These are phyloP conservation scores for Halophytophthora batemanensis DNA, from an alignment of 352 stramenopile species.

Conservation along the genomic window DNA sequence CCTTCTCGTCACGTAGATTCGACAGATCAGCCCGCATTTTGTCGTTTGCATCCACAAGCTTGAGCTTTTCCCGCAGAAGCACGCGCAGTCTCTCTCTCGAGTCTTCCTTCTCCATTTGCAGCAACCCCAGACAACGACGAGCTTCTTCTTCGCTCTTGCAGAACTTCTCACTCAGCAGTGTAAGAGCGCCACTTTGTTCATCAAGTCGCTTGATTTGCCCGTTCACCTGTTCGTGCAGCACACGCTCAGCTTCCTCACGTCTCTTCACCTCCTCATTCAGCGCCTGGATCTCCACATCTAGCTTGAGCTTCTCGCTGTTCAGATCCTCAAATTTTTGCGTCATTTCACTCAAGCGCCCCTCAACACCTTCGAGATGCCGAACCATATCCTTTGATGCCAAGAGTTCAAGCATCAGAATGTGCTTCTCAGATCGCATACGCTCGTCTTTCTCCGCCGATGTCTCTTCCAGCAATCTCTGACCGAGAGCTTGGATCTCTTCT, in stretches of 20 bases:
- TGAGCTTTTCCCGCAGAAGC: constrained; percentile 5
- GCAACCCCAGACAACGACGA: constrained; percentile 6
- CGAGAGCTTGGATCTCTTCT: constrained; percentile 43
- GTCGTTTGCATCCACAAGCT: constrained; percentile 1
- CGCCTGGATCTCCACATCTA: constrained; percentile 11
- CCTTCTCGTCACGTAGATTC: constrained; percentile 17
- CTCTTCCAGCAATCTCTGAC: constrained; percentile 29
- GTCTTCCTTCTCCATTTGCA: constrained; percentile 17
- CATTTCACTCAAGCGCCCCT: constrained; percentile 19
- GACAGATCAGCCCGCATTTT: constrained; percentile 5
- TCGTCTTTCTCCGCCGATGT: constrained; percentile 41
- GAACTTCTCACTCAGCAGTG: constrained; percentile 3
- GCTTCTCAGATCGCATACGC: constrained; percentile 37
- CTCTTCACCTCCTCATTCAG: constrained; percentile 12
- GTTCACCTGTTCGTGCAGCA: constrained; percentile 14
- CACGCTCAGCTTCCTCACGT: constrained; percentile 10
- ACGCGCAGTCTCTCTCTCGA: constrained; percentile 1
- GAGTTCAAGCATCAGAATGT: constrained; percentile 47
- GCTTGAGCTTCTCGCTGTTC: constrained; percentile 12
- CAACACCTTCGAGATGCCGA: constrained; percentile 35
- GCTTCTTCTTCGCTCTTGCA: constrained; percentile 9
- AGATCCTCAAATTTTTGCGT: constrained; percentile 12
- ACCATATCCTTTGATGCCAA: constrained; percentile 37
- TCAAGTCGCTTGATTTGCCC: constrained; percentile 12
- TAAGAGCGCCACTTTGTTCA: constrained; percentile 12